Conservation (phyloP, 208 protist species). For the Leishmania arabica region DNA sequence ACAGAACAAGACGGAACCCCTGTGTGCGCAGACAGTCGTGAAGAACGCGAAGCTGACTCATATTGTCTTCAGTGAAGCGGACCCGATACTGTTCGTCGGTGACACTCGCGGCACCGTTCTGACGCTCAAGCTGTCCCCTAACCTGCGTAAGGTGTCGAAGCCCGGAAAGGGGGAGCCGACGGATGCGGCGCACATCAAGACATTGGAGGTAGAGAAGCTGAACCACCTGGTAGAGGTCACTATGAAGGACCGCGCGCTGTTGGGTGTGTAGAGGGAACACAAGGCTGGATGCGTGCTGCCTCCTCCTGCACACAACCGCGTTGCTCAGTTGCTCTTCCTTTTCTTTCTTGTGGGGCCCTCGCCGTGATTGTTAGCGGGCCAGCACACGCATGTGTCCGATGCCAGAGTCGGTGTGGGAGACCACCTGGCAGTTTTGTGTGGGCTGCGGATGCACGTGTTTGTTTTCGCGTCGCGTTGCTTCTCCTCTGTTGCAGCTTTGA, state of each 20-base stretch:
- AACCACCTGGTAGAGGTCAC: constrained; percentile 90
- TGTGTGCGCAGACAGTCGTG: constrained; percentile 96
- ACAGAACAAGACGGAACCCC: constrained; percentile 96
- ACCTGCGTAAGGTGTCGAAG: constrained; percentile 88
- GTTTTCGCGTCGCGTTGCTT: too few relatives aligned
- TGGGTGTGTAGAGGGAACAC: constrained; percentile 26
- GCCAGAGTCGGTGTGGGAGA: background rate
- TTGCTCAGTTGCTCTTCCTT: background rate
- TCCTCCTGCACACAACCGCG: background rate
- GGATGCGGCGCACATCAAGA: constrained; percentile 26
- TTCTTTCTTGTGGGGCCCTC: background rate
- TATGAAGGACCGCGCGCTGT: constrained; percentile 90
- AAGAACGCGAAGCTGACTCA: constrained; percentile 97
- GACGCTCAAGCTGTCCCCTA: constrained; percentile 96
- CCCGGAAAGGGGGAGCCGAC: constrained; percentile 76
- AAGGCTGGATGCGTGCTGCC: too few relatives aligned
- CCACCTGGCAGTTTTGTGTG: background rate
- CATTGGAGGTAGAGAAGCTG: constrained; percentile 91
- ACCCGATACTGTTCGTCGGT: constrained; percentile 95
- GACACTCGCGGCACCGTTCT: constrained; percentile 96
- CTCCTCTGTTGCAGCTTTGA: background rate
- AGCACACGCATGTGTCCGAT: background rate
- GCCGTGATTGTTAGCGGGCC: background rate
- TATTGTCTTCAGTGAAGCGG: constrained; percentile 92
- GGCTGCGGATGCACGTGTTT: background rate